Conservation (phyloP, 2,329 filamentous ascomycete genomes). For the Diaporthe humulicola region DNA sequence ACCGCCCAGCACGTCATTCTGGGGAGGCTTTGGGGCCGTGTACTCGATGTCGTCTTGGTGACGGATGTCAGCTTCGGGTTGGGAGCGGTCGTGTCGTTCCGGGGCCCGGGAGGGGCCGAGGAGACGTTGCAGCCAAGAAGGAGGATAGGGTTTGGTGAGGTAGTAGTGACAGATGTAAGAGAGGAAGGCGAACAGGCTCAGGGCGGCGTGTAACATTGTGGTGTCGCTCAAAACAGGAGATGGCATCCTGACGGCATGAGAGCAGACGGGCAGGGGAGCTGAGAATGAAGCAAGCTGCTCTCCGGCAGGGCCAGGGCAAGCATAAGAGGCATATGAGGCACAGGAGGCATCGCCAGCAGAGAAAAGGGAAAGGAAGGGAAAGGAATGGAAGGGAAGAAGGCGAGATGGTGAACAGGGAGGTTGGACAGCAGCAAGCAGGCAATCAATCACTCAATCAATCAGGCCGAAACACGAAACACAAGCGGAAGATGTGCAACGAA, state of each 20-base stretch:
- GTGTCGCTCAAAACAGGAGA: background rate
- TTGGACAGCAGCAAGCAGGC: constrained; percentile 17
- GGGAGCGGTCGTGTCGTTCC: background rate
- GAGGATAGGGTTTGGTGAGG: constrained; percentile 14
- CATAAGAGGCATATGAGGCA: background rate
- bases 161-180: constrained; percentile 31
- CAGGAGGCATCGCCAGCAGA: background rate
- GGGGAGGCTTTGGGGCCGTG: constrained; percentile 75
- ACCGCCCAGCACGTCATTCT: constrained; percentile 85
- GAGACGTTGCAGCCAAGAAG: constrained; percentile 13
- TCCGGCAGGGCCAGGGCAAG: background rate
- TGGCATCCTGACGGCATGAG: background rate
- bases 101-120: background rate
- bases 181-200: constrained; percentile 25
- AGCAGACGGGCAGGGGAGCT: background rate
- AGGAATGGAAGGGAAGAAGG: background rate
- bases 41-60: constrained; percentile 87
- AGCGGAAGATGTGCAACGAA: background rate
- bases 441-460: constrained; percentile 18
- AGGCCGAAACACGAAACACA: constrained; percentile 24
- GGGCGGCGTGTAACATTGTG: constrained; percentile 27
- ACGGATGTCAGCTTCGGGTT: constrained; percentile 42
- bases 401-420: background rate
- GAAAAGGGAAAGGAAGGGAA: background rate
- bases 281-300: background rate